Percentiles rank a stretch among this genome's conserved stretches.
phyloP scores from a whole-genome alignment of 257 asterid genomes.

The Przewalskia tangutica region DNA sequence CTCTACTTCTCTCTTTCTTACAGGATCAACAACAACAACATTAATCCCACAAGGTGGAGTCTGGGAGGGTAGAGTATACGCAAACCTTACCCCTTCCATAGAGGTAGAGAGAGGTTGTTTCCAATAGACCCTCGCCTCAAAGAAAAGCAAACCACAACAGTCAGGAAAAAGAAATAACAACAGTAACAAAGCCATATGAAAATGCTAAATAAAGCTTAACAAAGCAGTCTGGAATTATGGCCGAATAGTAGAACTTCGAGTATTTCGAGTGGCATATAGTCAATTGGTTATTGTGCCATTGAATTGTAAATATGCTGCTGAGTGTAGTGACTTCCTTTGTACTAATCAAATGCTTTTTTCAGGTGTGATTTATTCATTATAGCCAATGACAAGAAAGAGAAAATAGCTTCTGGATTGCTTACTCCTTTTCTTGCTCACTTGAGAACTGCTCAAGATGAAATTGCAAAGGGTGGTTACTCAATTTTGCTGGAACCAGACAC shows the following conservation, averaged over 20 bases:
- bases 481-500: constrained; percentile 62
- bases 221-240: neutral
- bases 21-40: neutral
- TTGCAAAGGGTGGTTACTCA: constrained; percentile 87
- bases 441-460: constrained; percentile 82
- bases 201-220: too few relatives aligned
- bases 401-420: constrained; percentile 86
- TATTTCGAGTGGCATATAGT: neutral
- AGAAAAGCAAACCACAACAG: too few relatives aligned
- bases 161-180: too few relatives aligned
- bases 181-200: too few relatives aligned
- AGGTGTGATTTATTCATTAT: constrained; percentile 68
- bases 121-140: too few relatives aligned
- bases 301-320: neutral
- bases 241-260: neutral
- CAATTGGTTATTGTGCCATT: neutral
- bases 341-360: constrained; percentile 9
- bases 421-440: constrained; percentile 88
- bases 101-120: too few relatives aligned
- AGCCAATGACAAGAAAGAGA: constrained; percentile 85
- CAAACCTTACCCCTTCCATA: too few relatives aligned
- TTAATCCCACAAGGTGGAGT: too few relatives aligned
- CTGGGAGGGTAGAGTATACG: too few relatives aligned
- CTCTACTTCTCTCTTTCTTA: neutral
- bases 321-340: neutral